These are phyloP conservation scores for Termitomyces sp. DNA, from an alignment of 768 basidiomycete genomes.

Conservation along the genomic window DNA sequence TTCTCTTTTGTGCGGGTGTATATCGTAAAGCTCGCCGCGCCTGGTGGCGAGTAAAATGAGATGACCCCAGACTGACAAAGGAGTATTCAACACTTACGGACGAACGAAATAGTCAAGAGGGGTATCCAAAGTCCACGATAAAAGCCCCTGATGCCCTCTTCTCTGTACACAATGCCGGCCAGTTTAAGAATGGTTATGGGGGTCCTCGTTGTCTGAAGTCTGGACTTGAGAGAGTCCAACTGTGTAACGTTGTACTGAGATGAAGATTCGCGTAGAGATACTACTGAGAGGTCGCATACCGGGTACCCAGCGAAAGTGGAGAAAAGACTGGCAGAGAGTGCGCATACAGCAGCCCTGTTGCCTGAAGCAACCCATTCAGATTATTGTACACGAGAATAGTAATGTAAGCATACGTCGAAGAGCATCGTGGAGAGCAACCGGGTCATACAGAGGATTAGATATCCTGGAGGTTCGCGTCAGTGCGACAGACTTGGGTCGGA, in stretches of 20 bases:
- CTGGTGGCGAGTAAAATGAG: conserved; percentile 28
- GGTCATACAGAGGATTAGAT: conserved; percentile 58
- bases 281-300: conserved; percentile 29
- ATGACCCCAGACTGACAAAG: neutral
- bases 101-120: conserved; percentile 91
- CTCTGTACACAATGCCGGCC: conserved; percentile 68
- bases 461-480: conserved; percentile 36
- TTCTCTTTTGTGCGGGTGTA: conserved; percentile 81
- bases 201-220: conserved; percentile 80
- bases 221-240: conserved; percentile 93
- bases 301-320: conserved; percentile 93
- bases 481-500: conserved; percentile 5
- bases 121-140: conserved; percentile 92
- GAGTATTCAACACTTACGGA: conserved; percentile 57
- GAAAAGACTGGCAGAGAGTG: conserved; percentile 86
- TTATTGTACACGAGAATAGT: conserved; percentile 1
- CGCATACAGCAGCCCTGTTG: conserved; percentile 86
- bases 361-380: conserved; percentile 34
- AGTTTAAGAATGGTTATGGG: conserved; percentile 69
- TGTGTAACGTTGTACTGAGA: conserved; percentile 21
- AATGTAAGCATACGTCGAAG: conserved; percentile 50
- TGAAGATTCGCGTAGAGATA: neutral
- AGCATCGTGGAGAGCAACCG: conserved; percentile 54
- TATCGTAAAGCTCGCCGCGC: conserved; percentile 88
- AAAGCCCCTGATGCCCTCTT: conserved; percentile 86